phyloP scores from a whole-genome alignment of 2,329 filamentous ascomycete genomes.

The Metarhizium brunneum region DNA sequence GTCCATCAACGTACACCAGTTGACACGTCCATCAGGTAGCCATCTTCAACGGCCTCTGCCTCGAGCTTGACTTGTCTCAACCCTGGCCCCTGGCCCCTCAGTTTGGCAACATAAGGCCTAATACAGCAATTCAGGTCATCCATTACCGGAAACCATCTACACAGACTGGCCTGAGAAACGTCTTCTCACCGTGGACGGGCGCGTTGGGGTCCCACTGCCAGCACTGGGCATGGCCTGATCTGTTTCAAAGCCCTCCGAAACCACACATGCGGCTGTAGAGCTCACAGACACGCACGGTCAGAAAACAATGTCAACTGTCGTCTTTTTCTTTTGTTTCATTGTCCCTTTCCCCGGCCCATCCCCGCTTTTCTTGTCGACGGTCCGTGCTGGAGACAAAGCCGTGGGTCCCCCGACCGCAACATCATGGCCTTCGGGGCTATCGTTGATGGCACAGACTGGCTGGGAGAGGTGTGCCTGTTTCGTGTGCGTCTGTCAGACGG shows the following conservation, averaged over 20 bases:
- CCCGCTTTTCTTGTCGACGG: not conserved
- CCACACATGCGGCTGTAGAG: not conserved
- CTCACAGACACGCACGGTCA: constrained; percentile 1
- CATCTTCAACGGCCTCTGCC: too few species aligned
- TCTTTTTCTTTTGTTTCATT: not conserved
- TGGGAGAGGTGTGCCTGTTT: too few species aligned
- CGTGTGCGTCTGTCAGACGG: not conserved
- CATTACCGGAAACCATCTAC: too few species aligned
- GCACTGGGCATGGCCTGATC: too few species aligned
- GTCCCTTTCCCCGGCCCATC: not conserved
- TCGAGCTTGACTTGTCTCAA: not conserved
- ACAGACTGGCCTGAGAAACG: too few species aligned
- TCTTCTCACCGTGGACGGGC: too few species aligned
- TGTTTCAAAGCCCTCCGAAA: too few species aligned
- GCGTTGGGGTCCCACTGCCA: too few species aligned
- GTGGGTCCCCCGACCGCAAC: not conserved
- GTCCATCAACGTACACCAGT: too few species aligned
- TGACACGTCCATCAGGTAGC: too few species aligned
- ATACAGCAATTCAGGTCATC: not conserved
- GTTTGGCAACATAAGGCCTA: not conserved
- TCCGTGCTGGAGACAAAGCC: not conserved
- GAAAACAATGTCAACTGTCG: not conserved
- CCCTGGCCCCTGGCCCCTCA: not conserved
- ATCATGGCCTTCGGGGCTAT: too few species aligned
- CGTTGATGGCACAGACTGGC: too few species aligned